These are phyloP conservation scores for Leccinum olivaceopallidum DNA, from an alignment of 768 basidiomycete species.

Conservation along the genomic window DNA sequence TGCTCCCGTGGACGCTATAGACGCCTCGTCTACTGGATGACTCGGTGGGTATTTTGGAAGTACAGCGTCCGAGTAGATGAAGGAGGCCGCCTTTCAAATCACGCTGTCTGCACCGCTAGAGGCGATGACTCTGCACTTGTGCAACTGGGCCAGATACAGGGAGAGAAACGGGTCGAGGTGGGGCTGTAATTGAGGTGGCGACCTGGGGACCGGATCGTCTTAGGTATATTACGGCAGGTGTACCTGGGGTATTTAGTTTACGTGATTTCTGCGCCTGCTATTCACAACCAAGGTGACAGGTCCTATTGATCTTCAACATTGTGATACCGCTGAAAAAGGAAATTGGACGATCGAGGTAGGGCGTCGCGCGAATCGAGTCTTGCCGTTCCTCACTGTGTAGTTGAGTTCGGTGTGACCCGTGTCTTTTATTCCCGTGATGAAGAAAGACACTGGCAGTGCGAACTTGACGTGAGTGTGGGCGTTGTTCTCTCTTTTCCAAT, in stretches of 20 bases:
- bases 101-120: conserved; percentile 52
- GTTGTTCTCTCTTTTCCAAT: background rate
- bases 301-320: background rate
- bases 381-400: conserved; percentile 46
- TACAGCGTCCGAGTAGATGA: conserved; percentile 60
- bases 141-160: conserved; percentile 35
- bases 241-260: conserved; percentile 30
- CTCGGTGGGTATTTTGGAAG: conserved; percentile 68
- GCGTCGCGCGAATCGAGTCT: conserved; percentile 34
- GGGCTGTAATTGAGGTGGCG: too few species aligned
- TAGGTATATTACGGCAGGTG: conserved; percentile 61
- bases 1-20: conserved; percentile 3
- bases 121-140: conserved; percentile 46
- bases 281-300: background rate
- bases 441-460: conserved; percentile 40
- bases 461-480: conserved; percentile 48
- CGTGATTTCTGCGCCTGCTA: background rate
- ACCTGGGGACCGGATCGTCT: conserved; percentile 44
- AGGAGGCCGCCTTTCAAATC: conserved; percentile 47
- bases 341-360: conserved; percentile 64
- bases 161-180: conserved; percentile 23
- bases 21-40: conserved; percentile 53
- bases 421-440: conserved; percentile 51
- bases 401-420: conserved; percentile 54
- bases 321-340: too few species aligned